These are phyloP conservation scores for Cyclotella choctawhatcheeana DNA, from an alignment of 108 stramenopile genomes.

Conservation along the genomic window DNA sequence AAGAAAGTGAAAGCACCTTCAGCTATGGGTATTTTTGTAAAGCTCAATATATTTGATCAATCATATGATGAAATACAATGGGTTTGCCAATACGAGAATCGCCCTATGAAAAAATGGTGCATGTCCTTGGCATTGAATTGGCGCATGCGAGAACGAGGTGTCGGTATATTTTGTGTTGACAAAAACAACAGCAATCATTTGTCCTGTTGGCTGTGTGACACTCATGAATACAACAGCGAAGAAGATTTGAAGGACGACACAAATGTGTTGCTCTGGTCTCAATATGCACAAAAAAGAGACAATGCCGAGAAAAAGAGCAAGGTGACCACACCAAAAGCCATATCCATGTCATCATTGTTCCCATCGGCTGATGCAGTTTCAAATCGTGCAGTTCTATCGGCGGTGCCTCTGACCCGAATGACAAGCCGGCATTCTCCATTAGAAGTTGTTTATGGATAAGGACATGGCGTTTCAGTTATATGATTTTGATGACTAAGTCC, in stretches of 20 bases:
- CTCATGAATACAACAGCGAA: constrained; percentile 60
- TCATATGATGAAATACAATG: constrained; percentile 65
- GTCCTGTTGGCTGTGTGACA: constrained; percentile 40
- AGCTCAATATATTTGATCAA: constrained; percentile 56
- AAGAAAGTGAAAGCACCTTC: constrained; percentile 34
- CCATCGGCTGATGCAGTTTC: constrained; percentile 63
- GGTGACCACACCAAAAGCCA: constrained; percentile 45
- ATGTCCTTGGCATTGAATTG: constrained; percentile 61
- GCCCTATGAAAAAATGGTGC: constrained; percentile 59
- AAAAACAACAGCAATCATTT: constrained; percentile 34
- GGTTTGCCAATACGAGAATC: constrained; percentile 51
- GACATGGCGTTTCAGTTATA: too few species aligned
- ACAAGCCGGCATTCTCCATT: constrained; percentile 51
- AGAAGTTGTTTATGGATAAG: constrained; percentile 56
- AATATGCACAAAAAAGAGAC: constrained; percentile 29
- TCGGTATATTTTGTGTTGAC: constrained; percentile 67
- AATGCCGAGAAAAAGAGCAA: constrained; percentile 9
- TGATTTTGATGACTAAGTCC: too few species aligned
- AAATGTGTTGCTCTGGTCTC: constrained; percentile 50
- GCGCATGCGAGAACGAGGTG: constrained; percentile 58
- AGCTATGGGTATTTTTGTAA: constrained; percentile 66
- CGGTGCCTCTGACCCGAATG: constrained; percentile 59
- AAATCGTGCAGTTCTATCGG: constrained; percentile 63
- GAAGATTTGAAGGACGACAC: constrained; percentile 64
- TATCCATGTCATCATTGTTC: constrained; percentile 68